These are phyloP conservation scores for Sanghuangporus sanghuang DNA, from an alignment of 1,284 basidiomycete species.

Conservation along the genomic window DNA sequence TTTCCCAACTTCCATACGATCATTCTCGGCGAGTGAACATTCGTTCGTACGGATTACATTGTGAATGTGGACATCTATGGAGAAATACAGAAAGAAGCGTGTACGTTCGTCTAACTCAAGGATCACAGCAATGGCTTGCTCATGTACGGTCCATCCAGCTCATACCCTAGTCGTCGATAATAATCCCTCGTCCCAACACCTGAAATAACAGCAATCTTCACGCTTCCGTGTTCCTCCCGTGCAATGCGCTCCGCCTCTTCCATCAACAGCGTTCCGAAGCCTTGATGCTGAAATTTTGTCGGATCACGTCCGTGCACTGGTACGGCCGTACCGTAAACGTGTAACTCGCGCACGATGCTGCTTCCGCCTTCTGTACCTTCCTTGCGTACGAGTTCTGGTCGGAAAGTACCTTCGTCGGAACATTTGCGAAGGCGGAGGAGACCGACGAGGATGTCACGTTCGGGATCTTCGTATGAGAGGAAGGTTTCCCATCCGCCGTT, in stretches of 20 bases:
- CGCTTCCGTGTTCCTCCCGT: constrained; percentile 93
- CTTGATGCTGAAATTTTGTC: constrained; percentile 97
- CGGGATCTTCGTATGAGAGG: constrained; percentile 97
- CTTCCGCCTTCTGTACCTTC: constrained; percentile 72
- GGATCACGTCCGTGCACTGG: constrained; percentile 97
- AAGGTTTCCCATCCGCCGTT: constrained; percentile 99
- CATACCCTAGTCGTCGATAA: constrained; percentile 89
- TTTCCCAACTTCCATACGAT: constrained; percentile 93
- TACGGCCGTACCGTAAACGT: constrained; percentile 99
- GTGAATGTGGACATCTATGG: not conserved
- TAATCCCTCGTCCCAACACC: constrained; percentile 96
- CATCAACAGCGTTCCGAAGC: constrained; percentile 97
- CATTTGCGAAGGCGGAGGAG: constrained; percentile 92
- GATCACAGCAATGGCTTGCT: constrained; percentile 61
- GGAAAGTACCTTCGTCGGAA: constrained; percentile 93
- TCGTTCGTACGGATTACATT: not conserved
- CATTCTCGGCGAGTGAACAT: constrained; percentile 44
- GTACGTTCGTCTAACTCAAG: constrained; percentile 9
- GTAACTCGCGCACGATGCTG: constrained; percentile 94
- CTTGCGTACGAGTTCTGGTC: constrained; percentile 81
- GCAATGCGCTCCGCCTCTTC: constrained; percentile 99
- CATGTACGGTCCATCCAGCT: constrained; percentile 97
- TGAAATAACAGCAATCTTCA: constrained; percentile 94
- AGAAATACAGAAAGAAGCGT: not conserved
- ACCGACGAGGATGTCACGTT: constrained; percentile 94